Evolutionary conservation across 148 eudicot genomes (phyloP).

Genomic region (Silene uniflora): DNA sequence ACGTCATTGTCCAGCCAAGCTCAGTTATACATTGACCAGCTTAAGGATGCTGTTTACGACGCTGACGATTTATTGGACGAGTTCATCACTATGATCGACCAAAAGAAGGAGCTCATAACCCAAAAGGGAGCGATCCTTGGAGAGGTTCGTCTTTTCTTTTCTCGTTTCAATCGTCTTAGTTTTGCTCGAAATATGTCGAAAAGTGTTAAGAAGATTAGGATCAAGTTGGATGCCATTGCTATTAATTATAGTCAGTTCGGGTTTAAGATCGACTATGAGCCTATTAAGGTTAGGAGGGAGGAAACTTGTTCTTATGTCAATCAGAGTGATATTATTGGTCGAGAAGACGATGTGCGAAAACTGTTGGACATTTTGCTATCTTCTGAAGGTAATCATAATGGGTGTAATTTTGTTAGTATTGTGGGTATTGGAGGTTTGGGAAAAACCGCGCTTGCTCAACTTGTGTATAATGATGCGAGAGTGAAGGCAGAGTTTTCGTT

Average conservation of each 20-base stretch:
- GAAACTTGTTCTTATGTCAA: conserved; percentile 20
- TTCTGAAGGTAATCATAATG: background rate
- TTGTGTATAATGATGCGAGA: conserved; percentile 23
- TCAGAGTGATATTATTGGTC: background rate
- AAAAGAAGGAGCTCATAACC: background rate
- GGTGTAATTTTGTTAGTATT: conserved; percentile 16
- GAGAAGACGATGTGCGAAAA: background rate
- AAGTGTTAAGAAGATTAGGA: conserved; percentile 9
- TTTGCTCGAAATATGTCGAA: background rate
- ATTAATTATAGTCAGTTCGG: background rate
- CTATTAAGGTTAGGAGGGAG: background rate
- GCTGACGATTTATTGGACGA: background rate
- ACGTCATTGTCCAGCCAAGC: background rate
- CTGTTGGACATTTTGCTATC: background rate
- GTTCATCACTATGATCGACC: background rate
- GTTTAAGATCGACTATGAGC: background rate
- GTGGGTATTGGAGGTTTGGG: conserved; percentile 34
- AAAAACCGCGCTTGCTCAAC: conserved; percentile 30
- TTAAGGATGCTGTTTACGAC: background rate
- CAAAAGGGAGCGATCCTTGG: background rate
- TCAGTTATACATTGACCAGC: background rate
- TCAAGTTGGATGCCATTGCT: background rate
- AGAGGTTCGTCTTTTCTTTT: background rate
- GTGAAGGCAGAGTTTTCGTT: conserved; percentile 21
- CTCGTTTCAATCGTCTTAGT: background rate